Conservation (phyloP, 257 asterid genomes). For the Lycium ferocissimum region DNA sequence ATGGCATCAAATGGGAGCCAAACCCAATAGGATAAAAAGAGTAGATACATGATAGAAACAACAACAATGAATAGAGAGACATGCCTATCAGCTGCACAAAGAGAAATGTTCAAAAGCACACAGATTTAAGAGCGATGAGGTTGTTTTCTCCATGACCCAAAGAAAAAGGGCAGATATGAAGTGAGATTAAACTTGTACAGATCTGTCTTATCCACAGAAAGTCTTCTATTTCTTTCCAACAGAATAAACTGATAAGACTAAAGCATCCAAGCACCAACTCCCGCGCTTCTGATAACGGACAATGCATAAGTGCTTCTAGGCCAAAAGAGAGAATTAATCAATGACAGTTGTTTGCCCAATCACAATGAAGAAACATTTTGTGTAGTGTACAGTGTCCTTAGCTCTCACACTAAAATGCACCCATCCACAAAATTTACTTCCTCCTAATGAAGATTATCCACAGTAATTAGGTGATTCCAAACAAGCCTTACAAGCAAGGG, state of each 20-base stretch:
- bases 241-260: too few relatives aligned
- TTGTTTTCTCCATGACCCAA: background rate
- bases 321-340: background rate
- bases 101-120: background rate
- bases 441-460: background rate
- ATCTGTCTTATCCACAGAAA: background rate
- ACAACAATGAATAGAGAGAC: too few relatives aligned
- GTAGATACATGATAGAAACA: too few relatives aligned
- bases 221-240: background rate
- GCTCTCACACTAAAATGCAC: background rate
- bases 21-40: too few relatives aligned
- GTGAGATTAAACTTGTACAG: background rate
- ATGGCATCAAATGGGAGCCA: too few relatives aligned
- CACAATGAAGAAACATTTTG: background rate
- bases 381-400: background rate
- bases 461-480: background rate
- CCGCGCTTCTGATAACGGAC: background rate
- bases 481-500: background rate
- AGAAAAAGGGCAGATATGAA: background rate
- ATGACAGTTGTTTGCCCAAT: background rate
- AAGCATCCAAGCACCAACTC: background rate
- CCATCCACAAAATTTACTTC: background rate
- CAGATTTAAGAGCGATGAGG: background rate
- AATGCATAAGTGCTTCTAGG: background rate
- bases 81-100: background rate